Evolutionary conservation across 768 basidiomycete genomes (phyloP).

Genomic region (Dentipellis sp.): DNA sequence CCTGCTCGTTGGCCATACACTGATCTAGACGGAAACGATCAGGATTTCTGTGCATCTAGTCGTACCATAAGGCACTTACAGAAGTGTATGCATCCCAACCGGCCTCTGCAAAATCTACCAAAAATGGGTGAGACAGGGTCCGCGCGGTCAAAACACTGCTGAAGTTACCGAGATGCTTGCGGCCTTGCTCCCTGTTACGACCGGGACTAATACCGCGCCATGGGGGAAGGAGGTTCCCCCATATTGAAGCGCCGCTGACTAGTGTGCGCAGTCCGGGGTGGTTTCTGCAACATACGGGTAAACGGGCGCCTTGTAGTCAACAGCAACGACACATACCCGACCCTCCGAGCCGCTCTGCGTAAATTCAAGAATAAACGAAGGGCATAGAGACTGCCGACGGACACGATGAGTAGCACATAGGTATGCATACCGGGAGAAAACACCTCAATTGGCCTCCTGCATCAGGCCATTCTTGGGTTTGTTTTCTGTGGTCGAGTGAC

Average conservation of each 20-base stretch:
- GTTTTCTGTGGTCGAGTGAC: too few relatives aligned
- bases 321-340: background rate
- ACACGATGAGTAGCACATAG: background rate
- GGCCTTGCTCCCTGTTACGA: background rate
- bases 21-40: too few relatives aligned
- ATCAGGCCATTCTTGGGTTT: too few relatives aligned
- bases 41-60: too few relatives aligned
- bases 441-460: too few relatives aligned
- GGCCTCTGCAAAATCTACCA: constrained; percentile 2
- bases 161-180: background rate
- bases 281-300: background rate
- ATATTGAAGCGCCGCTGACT: background rate
- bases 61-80: background rate
- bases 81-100: constrained; percentile 2
- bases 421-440: background rate
- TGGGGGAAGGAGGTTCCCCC: background rate
- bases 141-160: background rate
- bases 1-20: background rate
- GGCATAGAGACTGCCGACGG: background rate
- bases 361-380: background rate
- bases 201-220: background rate
- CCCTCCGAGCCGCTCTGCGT: background rate
- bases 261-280: background rate
- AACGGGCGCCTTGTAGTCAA: background rate
- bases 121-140: background rate